These are phyloP conservation scores for Gaillardinia entomophila DNA, from an alignment of 805 yeast genomes.

Conservation along the genomic window DNA sequence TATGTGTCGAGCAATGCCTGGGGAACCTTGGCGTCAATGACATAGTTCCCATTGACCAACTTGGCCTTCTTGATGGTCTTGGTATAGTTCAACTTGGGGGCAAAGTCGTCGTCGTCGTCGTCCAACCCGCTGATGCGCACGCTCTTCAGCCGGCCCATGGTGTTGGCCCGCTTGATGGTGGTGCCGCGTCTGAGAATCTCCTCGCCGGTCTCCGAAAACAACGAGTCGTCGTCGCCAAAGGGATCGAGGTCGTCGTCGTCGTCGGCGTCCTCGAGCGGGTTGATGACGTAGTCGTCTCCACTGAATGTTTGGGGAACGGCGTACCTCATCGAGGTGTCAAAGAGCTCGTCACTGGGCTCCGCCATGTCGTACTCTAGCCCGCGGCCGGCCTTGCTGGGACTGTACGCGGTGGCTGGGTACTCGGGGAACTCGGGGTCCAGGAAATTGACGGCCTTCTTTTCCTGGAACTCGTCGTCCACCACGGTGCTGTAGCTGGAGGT, in stretches of 20 bases:
- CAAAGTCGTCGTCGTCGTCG: conserved; percentile 31
- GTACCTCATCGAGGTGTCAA: no score
- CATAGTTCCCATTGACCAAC: conserved; percentile 47
- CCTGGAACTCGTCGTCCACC: conserved; percentile 11
- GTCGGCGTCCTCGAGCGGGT: conserved; percentile 35
- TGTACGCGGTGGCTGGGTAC: conserved; percentile 23
- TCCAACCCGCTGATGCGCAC: conserved; percentile 5
- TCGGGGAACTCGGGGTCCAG: conserved; percentile 13
- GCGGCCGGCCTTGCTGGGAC: conserved; percentile 11
- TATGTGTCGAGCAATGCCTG: conserved; percentile 28
- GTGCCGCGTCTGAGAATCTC: conserved; percentile 27
- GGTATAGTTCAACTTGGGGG: conserved; percentile 36
- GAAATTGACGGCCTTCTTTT: conserved; percentile 3
- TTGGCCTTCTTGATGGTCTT: conserved; percentile 42
- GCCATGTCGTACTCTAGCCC: not conserved
- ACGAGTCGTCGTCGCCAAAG: conserved; percentile 39
- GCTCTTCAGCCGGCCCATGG: conserved; percentile 10
- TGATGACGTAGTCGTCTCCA: conserved; percentile 35
- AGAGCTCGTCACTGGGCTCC: not conserved
- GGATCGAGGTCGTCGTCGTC: conserved; percentile 33
- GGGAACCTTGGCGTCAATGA: conserved; percentile 40
- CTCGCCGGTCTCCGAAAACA: conserved; percentile 37
- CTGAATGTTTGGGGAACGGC: conserved; percentile 10
- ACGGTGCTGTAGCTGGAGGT: conserved; percentile 13
- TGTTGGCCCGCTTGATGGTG: conserved; percentile 19